Percentiles rank a stretch among this genome's conserved stretches.
These are phyloP conservation scores for Persicaria maculosa DNA, from an alignment of 148 eudicot species.

Conservation along the genomic window DNA sequence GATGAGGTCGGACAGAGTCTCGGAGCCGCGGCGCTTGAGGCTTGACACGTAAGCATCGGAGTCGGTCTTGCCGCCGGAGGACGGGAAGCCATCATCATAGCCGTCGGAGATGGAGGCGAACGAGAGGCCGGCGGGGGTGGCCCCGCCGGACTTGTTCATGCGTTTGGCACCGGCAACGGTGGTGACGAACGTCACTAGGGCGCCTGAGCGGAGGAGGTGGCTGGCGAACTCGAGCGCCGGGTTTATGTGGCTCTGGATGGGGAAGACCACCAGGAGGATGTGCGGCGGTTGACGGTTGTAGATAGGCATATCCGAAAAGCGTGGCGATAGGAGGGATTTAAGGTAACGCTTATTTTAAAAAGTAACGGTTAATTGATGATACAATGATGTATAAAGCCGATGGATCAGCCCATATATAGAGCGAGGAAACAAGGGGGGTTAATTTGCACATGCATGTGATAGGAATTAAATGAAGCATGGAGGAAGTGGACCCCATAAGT, in stretches of 20 bases:
- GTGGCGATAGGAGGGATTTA: no score
- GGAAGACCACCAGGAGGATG: constrained; percentile 37
- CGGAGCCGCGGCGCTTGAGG: constrained; percentile 40
- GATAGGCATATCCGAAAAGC: neutral
- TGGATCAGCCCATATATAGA: no score
- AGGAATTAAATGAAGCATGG: no score
- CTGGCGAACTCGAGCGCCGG: constrained; percentile 57
- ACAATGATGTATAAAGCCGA: no score
- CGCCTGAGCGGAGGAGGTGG: neutral
- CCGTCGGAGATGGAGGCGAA: constrained; percentile 65
- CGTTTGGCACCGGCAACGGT: neutral
- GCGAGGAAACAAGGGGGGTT: no score
- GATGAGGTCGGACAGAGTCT: constrained; percentile 26
- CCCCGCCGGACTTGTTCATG: constrained; percentile 25
- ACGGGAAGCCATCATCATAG: constrained; percentile 9
- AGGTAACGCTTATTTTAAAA: no score
- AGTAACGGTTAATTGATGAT: no score
- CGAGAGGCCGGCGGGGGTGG: constrained; percentile 24
- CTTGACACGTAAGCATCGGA: constrained; percentile 27
- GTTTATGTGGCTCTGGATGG: constrained; percentile 74
- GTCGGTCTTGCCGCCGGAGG: constrained; percentile 16
- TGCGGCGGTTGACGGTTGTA: constrained; percentile 7
- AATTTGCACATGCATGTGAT: no score
- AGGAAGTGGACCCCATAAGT: no score
- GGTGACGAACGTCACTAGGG: constrained; percentile 55